These are phyloP conservation scores for Candida gigantensis DNA, from an alignment of 1,139 yeast species.

Conservation along the genomic window DNA sequence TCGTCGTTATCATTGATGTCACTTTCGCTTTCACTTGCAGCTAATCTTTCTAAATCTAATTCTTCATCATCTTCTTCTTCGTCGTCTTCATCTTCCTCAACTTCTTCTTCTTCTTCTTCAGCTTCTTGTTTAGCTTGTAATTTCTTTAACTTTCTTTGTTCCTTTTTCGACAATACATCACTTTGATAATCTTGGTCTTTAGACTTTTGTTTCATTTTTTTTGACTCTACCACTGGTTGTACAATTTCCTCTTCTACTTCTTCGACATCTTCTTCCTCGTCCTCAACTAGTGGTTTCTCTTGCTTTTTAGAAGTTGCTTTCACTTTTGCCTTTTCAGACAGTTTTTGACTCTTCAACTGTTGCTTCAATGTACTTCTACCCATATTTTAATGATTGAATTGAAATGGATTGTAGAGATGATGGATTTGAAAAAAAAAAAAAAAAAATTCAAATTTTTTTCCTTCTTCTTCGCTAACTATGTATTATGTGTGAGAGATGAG, in stretches of 20 bases:
- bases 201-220: constrained; percentile 10
- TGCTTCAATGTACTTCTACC: constrained; percentile 34
- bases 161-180: constrained; percentile 58
- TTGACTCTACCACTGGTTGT: constrained; percentile 9
- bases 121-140: constrained; percentile 27
- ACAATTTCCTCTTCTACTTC: constrained; percentile 10
- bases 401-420: constrained; percentile 1
- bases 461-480: too few relatives aligned
- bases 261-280: constrained; percentile 11
- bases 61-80: constrained; percentile 36
- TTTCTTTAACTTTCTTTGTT: constrained; percentile 63
- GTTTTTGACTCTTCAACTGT: constrained; percentile 36
- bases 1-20: constrained; percentile 42
- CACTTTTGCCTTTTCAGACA: constrained; percentile 27
- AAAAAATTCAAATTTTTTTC: too few relatives aligned
- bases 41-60: constrained; percentile 56
- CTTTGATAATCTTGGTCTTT: constrained; percentile 45
- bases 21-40: constrained; percentile 51
- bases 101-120: constrained; percentile 29
- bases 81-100: constrained; percentile 23
- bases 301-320: constrained; percentile 24
- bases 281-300: constrained; percentile 12
- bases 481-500: too few relatives aligned
- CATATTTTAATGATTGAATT: constrained; percentile 19
- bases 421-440: background rate